Conservation (phyloP, 768 basidiomycete genomes). For the Pleurotus tuoliensis region DNA sequence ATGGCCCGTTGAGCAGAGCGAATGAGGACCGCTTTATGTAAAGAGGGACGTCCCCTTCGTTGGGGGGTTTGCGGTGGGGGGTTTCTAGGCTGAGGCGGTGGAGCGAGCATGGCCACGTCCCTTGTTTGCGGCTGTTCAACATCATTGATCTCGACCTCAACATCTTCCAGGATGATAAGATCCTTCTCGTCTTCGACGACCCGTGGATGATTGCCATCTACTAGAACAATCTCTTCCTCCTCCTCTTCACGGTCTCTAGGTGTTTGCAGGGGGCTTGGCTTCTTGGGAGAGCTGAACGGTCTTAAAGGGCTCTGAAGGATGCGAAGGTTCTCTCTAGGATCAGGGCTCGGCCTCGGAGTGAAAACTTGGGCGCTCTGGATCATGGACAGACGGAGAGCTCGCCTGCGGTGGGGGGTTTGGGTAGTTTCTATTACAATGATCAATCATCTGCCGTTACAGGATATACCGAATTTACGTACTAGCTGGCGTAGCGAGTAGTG, state of each 20-base stretch:
- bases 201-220: conserved; percentile 61
- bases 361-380: conserved; percentile 74
- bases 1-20: conserved; percentile 65
- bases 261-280: conserved; percentile 4
- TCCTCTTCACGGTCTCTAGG: conserved; percentile 28
- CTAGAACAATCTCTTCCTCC: conserved; percentile 53
- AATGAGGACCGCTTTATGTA: conserved; percentile 69
- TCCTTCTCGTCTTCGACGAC: conserved; percentile 70
- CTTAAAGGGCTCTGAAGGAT: conserved; percentile 52
- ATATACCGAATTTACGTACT: conserved; percentile 27
- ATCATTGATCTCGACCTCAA: conserved; percentile 28
- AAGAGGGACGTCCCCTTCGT: conserved; percentile 34
- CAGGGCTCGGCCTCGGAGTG: conserved; percentile 54
- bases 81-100: conserved; percentile 16
- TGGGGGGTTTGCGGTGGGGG: conserved; percentile 31
- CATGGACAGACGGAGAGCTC: conserved; percentile 65
- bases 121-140: conserved; percentile 6
- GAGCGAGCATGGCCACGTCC: conserved; percentile 7
- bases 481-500: conserved; percentile 46
- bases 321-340: conserved; percentile 61
- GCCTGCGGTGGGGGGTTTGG: conserved; percentile 31
- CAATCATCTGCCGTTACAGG: background rate
- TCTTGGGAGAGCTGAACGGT: conserved; percentile 17
- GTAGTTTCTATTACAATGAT: conserved; percentile 3
- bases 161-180: conserved; percentile 68